Evolutionary conservation across 305 asterid species (phyloP).

Genomic region (Rubia peregrina): DNA sequence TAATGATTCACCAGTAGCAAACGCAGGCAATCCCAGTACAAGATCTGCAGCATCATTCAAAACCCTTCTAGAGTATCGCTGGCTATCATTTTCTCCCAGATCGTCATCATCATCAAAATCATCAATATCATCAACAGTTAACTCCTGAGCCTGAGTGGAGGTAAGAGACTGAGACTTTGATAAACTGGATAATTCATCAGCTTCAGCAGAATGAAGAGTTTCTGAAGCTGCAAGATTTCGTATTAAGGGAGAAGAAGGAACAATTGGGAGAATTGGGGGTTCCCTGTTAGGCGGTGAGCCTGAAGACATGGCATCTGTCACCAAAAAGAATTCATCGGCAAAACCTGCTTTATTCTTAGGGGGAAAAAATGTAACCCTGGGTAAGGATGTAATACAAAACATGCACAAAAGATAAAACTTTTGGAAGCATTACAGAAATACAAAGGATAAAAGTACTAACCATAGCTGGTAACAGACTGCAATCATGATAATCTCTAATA

Average conservation of each 20-base stretch:
- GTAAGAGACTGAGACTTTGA: constrained; percentile 62
- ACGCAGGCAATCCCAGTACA: constrained; percentile 69
- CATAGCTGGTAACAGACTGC: constrained; percentile 77
- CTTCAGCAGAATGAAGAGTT: constrained; percentile 52
- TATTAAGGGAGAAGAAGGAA: constrained; percentile 47
- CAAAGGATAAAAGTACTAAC: constrained; percentile 30
- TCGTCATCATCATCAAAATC: constrained; percentile 70
- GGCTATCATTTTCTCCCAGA: constrained; percentile 64
- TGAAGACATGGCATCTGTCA: constrained; percentile 57
- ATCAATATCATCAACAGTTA: constrained; percentile 89
- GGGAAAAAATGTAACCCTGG: constrained; percentile 16
- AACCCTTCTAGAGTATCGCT: constrained; percentile 86
- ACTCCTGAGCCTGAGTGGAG: constrained; percentile 53
- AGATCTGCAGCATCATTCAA: constrained; percentile 91
- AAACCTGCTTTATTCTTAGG: constrained; percentile 81
- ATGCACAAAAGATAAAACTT: not conserved
- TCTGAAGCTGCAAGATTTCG: constrained; percentile 47
- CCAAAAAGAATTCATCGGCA: constrained; percentile 76
- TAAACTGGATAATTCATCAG: constrained; percentile 50
- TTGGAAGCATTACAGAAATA: not conserved
- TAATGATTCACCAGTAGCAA: constrained; percentile 62
- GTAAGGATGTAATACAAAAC: constrained; percentile 4
- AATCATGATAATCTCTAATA: constrained; percentile 85
- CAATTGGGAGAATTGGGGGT: constrained; percentile 59
- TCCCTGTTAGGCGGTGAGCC: constrained; percentile 89